A percentile compares a stretch with the other conserved stretches of the same genome.
Conservation (phyloP, 129 eudicot species). For the Tagetes erecta region DNA sequence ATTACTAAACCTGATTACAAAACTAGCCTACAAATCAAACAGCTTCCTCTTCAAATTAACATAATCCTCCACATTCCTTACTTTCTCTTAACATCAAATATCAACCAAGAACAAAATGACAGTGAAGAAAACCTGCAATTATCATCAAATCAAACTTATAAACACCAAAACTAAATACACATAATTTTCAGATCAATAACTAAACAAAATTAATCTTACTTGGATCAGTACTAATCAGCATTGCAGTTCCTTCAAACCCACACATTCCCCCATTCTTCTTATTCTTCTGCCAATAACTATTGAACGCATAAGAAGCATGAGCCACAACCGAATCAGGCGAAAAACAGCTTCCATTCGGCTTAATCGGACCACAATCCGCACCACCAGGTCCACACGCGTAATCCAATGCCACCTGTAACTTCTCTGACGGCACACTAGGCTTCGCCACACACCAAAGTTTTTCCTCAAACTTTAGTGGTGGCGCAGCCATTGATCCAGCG, state of each 20-base stretch:
- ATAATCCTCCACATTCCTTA: not conserved
- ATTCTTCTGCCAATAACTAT: constrained; percentile 96
- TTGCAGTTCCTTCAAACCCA: constrained; percentile 94
- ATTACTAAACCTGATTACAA: not conserved
- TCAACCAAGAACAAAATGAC: constrained; percentile 52
- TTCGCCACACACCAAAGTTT: constrained; percentile 96
- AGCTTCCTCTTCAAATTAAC: constrained; percentile 26
- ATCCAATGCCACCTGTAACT: constrained; percentile 84
- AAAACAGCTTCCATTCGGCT: constrained; percentile 70
- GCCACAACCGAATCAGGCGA: constrained; percentile 79
- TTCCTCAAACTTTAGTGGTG: constrained; percentile 31
- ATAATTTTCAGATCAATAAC: not conserved
- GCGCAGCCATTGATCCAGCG: constrained; percentile 27
- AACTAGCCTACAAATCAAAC: constrained; percentile 24
- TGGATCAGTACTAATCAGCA: constrained; percentile 88
- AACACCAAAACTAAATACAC: not conserved
- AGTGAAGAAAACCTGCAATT: constrained; percentile 66
- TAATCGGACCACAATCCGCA: constrained; percentile 80
- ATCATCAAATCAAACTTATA: not conserved
- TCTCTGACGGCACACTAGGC: constrained; percentile 92
- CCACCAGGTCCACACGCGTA: constrained; percentile 92
- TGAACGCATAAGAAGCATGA: constrained; percentile 98
- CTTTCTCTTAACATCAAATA: not conserved
- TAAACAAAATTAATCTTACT: constrained; percentile 44
- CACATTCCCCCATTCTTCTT: constrained; percentile 78